Evolutionary conservation across 73 alveolate genomes (phyloP).

Genomic region (Uronychia binucleata): DNA sequence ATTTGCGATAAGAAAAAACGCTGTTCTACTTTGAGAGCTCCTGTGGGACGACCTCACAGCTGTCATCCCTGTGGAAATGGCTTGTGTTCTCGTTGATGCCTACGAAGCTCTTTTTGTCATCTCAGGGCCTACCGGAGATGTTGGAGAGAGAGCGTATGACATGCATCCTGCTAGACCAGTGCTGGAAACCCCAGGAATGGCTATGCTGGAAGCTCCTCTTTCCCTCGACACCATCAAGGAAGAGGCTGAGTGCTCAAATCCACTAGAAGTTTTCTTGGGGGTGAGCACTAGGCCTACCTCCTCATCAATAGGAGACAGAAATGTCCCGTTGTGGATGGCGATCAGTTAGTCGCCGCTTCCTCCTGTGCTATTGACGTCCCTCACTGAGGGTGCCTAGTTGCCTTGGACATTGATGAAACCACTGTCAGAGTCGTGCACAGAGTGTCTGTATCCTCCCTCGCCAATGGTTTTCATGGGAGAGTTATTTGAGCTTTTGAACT

Average conservation of each 20-base stretch:
- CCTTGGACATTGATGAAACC: not conserved
- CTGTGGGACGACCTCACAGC: not conserved
- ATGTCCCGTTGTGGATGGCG: not conserved
- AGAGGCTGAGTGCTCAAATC: not conserved
- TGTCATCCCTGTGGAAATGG: not conserved
- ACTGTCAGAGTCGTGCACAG: not conserved
- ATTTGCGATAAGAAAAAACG: not conserved
- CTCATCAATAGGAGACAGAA: not conserved
- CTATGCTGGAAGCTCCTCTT: not conserved
- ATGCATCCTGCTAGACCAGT: not conserved
- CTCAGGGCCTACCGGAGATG: not conserved
- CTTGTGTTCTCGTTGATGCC: not conserved
- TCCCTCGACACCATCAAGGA: not conserved
- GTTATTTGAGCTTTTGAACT: not conserved
- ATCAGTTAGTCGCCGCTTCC: not conserved
- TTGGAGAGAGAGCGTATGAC: not conserved
- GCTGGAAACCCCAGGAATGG: not conserved
- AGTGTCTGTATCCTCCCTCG: no score
- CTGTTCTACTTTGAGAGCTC: not conserved
- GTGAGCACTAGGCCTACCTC: not conserved
- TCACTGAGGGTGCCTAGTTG: not conserved
- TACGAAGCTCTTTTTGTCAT: not conserved
- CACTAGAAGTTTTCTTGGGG: not conserved
- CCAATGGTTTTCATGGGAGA: not conserved
- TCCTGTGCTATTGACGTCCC: not conserved